A percentile compares a stretch with the other conserved stretches of the same genome.
Evolutionary conservation across 202 grass and related monocot genomes (phyloP).

Genomic region (Zizania palustris): DNA sequence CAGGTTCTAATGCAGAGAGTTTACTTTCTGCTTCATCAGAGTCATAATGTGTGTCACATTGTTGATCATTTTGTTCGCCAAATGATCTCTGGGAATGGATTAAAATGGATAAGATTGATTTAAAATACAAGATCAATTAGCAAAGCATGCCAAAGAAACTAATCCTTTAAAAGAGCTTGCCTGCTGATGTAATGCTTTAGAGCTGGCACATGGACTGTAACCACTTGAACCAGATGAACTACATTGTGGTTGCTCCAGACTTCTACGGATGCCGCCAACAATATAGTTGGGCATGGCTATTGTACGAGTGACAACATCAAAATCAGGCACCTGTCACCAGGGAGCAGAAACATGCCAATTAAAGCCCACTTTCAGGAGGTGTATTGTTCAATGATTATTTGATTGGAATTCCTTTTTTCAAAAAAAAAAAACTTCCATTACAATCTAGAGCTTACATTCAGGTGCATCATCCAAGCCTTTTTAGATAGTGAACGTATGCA

Average conservation of each 20-base stretch:
- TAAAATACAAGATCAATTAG: conserved; percentile 34
- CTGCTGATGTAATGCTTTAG: conserved; percentile 41
- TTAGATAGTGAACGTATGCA: conserved; percentile 84
- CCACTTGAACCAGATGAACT: conserved; percentile 68
- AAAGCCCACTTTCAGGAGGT: not conserved
- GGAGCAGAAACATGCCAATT: conserved; percentile 28
- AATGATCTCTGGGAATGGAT: conserved; percentile 52
- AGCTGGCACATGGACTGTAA: conserved; percentile 41
- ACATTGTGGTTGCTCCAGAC: conserved; percentile 65
- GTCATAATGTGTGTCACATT: conserved; percentile 55
- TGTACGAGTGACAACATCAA: conserved; percentile 87
- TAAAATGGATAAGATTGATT: conserved; percentile 19
- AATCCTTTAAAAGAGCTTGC: conserved; percentile 44
- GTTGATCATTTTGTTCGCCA: conserved; percentile 39
- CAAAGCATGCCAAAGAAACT: conserved; percentile 2
- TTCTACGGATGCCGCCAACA: conserved; percentile 79
- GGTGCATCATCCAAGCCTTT: conserved; percentile 52
- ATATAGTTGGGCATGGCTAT: conserved; percentile 90
- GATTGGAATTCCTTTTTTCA: not conserved
- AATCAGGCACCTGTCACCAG: conserved; percentile 75
- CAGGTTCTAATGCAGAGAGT: conserved; percentile 44
- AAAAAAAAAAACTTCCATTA: not conserved
- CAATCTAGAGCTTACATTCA: conserved; percentile 62
- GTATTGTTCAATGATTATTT: not conserved
- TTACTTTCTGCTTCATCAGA: conserved; percentile 93